Percentiles rank a stretch among this genome's conserved stretches.
Evolutionary conservation across 179 eudicot genomes (phyloP).

Genomic region (Beta macrorhiza): DNA sequence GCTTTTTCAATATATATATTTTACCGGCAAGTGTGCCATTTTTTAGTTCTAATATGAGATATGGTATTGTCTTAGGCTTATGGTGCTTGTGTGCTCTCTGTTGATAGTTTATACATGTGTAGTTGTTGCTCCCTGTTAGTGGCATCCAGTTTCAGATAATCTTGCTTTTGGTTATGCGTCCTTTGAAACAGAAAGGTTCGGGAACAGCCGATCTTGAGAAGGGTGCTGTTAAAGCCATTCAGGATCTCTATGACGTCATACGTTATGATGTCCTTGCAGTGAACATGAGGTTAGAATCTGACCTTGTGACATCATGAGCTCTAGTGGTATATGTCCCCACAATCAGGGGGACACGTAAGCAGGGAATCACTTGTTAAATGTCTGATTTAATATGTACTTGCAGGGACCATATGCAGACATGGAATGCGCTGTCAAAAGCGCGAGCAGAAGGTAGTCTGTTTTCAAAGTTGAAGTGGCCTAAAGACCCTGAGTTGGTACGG

Average conservation of each 20-base stretch:
- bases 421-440: constrained; percentile 67
- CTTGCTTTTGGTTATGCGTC: constrained; percentile 7
- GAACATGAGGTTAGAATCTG: constrained; percentile 65
- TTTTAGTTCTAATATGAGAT: neutral
- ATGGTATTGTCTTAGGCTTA: neutral
- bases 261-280: constrained; percentile 66
- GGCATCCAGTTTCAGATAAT: neutral
- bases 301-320: neutral
- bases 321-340: constrained; percentile 8
- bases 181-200: constrained; percentile 59
- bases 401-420: constrained; percentile 72
- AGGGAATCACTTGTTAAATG: constrained; percentile 5
- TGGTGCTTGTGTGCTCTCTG: neutral
- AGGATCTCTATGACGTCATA: constrained; percentile 91
- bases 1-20: too few species aligned
- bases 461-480: constrained; percentile 86
- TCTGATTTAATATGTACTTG: constrained; percentile 12
- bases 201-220: constrained; percentile 66
- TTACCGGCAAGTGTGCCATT: neutral
- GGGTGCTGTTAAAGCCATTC: constrained; percentile 95
- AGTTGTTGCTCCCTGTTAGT: neutral
- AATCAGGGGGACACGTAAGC: neutral
- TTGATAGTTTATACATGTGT: neutral
- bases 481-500: constrained; percentile 75
- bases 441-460: constrained; percentile 85